A percentile compares a stretch with the other conserved stretches of the same genome.
Conservation (phyloP, 2,329 filamentous ascomycete species). For the Fusarium sp. region DNA sequence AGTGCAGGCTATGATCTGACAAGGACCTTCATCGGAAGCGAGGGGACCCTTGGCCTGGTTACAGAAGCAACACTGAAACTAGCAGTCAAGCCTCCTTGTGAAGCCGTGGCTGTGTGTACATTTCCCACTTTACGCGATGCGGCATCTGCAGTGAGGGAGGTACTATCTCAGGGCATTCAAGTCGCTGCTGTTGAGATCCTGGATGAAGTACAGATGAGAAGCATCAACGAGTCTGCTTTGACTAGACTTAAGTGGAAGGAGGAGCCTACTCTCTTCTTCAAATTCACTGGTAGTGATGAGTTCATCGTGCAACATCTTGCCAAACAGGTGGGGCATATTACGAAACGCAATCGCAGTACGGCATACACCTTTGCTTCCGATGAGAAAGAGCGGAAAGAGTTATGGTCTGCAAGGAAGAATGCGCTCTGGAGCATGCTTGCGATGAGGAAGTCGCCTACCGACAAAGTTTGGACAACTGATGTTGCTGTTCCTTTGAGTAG, state of each 20-base stretch:
- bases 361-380: slow-evolving; percentile 81
- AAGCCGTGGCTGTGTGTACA: slow-evolving; percentile 81
- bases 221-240: slow-evolving; percentile 80
- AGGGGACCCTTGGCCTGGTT: slow-evolving; percentile 83
- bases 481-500: slow-evolving; percentile 84
- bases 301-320: slow-evolving; percentile 86
- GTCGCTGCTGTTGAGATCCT: slow-evolving; percentile 86
- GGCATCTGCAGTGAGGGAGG: slow-evolving; percentile 76
- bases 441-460: slow-evolving; percentile 61
- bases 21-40: slow-evolving; percentile 82
- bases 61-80: slow-evolving; percentile 78
- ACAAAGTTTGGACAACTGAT: slow-evolving; percentile 74
- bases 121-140: slow-evolving; percentile 83
- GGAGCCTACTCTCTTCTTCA: slow-evolving; percentile 83
- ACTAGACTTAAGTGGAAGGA: slow-evolving; percentile 80
- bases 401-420: slow-evolving; percentile 87
- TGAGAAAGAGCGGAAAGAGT: slow-evolving; percentile 75
- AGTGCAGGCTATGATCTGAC: slow-evolving; percentile 88
- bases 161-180: slow-evolving; percentile 79
- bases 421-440: slow-evolving; percentile 85
- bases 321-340: slow-evolving; percentile 72
- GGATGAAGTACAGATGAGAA: slow-evolving; percentile 88
- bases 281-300: slow-evolving; percentile 82
- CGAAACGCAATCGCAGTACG: slow-evolving; percentile 65
- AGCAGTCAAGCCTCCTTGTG: slow-evolving; percentile 79